Evolutionary conservation across 83 land plant genomes (phyloP).

Genomic region (Thuja plicata): DNA sequence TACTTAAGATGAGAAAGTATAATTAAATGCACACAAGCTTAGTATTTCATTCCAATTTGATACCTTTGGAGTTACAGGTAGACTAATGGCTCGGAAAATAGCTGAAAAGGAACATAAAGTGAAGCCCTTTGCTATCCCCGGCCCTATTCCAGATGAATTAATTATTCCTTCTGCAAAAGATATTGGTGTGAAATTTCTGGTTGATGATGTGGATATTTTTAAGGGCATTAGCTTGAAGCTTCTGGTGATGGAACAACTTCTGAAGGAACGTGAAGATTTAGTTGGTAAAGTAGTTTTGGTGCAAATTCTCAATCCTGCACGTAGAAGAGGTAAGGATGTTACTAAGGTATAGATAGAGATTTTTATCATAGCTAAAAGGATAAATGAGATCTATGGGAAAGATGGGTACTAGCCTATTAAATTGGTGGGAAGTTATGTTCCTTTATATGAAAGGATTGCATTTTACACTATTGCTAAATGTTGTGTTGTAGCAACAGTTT

Average conservation of each 20-base stretch:
- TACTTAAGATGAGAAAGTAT: too few species aligned
- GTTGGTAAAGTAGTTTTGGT: conserved; percentile 23
- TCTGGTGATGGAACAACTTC: conserved; percentile 44
- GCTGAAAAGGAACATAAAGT: too few species aligned
- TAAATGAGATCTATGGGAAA: conserved; percentile 15
- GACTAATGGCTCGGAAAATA: too few species aligned
- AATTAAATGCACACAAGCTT: too few species aligned
- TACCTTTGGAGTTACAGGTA: too few species aligned
- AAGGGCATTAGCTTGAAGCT: conserved; percentile 45
- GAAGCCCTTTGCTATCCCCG: too few species aligned
- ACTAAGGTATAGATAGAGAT: conserved; percentile 4
- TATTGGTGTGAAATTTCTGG: too few species aligned
- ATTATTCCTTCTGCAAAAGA: too few species aligned
- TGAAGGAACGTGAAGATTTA: conserved; percentile 35
- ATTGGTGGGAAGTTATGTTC: conserved; percentile 17
- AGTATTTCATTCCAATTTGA: too few species aligned
- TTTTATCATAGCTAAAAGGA: neutral
- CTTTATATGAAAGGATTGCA: conserved; percentile 21
- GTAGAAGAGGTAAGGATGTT: conserved; percentile 24
- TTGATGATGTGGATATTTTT: conserved; percentile 47
- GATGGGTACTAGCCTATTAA: conserved; percentile 21
- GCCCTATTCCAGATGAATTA: too few species aligned
- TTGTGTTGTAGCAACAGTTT: conserved; percentile 21
- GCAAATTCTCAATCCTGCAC: conserved; percentile 26
- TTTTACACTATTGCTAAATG: conserved; percentile 25